A percentile compares a stretch with the other conserved stretches of the same genome.
These are phyloP conservation scores for Cylindrodendrum hubeiense DNA, from an alignment of 2,329 filamentous ascomycete genomes.

Conservation along the genomic window DNA sequence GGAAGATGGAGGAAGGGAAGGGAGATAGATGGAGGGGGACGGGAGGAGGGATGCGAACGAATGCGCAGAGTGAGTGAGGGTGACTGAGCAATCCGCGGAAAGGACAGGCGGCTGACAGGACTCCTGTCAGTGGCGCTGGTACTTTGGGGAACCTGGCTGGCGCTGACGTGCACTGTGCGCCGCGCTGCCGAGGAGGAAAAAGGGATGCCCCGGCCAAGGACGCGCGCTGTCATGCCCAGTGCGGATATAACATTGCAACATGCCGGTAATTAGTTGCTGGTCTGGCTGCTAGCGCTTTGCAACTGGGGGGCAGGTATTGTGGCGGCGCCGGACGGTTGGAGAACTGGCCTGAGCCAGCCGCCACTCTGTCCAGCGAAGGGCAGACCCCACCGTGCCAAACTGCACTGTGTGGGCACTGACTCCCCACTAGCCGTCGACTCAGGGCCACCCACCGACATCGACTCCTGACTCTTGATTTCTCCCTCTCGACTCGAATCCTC, in stretches of 20 bases:
- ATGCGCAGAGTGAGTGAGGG: constrained; percentile 6
- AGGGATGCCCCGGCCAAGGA: neutral
- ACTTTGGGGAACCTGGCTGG: constrained; percentile 11
- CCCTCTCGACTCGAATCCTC: no score
- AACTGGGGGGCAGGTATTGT: no score
- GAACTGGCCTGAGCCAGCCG: neutral
- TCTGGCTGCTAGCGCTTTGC: neutral
- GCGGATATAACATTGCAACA: neutral
- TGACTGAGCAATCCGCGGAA: constrained; percentile 14
- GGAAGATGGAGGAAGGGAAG: constrained; percentile 5
- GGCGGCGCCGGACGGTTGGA: no score
- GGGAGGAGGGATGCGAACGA: constrained; percentile 1
- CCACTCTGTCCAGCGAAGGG: neutral
- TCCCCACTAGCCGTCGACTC: no score
- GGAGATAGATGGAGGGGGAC: constrained; percentile 5
- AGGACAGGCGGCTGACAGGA: constrained; percentile 15
- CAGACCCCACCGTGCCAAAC: neutral
- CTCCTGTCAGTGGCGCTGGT: constrained; percentile 18
- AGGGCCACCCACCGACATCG: no score
- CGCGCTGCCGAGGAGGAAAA: neutral
- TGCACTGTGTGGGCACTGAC: neutral
- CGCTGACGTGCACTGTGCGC: constrained; percentile 8
- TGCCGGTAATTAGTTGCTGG: neutral
- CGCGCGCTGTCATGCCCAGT: neutral
- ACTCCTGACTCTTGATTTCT: neutral